Evolutionary conservation across 768 basidiomycete species (phyloP).

Genomic region (Cystofilobasidium macerans): DNA sequence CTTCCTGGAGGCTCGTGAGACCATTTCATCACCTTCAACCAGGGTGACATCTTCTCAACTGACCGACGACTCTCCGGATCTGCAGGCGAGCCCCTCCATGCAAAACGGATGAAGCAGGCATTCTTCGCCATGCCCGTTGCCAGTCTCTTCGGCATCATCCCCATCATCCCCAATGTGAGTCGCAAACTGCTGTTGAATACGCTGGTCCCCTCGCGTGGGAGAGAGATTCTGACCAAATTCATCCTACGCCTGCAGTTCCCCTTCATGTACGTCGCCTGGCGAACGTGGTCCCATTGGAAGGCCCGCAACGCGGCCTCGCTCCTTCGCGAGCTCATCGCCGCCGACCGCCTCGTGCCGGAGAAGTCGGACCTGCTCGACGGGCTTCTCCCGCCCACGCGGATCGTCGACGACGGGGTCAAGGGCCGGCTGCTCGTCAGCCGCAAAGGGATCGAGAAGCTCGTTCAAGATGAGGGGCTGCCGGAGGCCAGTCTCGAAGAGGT

Average conservation of each 20-base stretch:
- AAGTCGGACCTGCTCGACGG: not conserved
- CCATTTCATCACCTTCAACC: not conserved
- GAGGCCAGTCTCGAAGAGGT: not conserved
- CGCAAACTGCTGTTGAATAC: too few species aligned
- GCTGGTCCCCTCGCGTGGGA: too few species aligned
- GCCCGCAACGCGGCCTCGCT: not conserved
- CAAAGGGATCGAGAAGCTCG: not conserved
- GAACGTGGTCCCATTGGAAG: not conserved
- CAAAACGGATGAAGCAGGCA: not conserved
- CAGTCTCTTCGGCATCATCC: not conserved
- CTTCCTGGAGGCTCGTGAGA: not conserved
- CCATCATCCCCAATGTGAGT: not conserved
- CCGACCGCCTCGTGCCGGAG: not conserved
- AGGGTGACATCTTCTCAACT: not conserved
- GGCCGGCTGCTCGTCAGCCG: not conserved
- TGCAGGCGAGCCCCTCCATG: not conserved
- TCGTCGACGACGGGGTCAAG: not conserved
- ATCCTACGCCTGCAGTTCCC: not conserved
- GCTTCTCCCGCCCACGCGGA: not conserved
- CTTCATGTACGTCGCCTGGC: constrained; percentile 5
- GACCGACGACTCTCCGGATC: not conserved
- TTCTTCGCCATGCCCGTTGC: not conserved
- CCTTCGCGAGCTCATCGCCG: not conserved
- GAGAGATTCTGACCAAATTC: too few species aligned
- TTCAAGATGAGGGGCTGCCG: not conserved